These are phyloP conservation scores for Symbiodinium natans DNA, from an alignment of 73 alveolate genomes.

Conservation along the genomic window DNA sequence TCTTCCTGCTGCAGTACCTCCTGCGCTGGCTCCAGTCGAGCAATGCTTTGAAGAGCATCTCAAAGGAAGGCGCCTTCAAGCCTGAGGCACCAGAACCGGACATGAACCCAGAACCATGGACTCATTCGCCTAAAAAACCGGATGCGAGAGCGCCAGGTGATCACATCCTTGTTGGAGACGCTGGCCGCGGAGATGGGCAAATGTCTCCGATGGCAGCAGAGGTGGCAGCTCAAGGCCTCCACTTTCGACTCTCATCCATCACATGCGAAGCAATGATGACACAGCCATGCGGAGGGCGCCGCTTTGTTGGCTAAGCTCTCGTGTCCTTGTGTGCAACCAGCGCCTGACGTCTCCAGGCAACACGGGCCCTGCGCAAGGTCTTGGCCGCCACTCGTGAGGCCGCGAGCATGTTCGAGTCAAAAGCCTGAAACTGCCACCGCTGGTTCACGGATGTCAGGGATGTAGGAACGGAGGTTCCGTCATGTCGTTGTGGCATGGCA, in stretches of 20 bases:
- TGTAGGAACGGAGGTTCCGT: too few relatives aligned
- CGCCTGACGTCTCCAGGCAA: conserved; percentile 48
- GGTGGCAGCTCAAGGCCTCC: conserved; percentile 73
- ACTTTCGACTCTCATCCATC: too few relatives aligned
- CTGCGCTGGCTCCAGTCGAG: conserved; percentile 89
- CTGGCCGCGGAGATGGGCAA: conserved; percentile 60
- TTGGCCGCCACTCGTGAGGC: conserved; percentile 61
- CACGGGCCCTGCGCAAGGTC: conserved; percentile 61
- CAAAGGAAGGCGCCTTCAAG: conserved; percentile 82
- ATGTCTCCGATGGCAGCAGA: conserved; percentile 78
- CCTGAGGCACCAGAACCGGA: conserved; percentile 6
- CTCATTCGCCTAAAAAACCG: background rate
- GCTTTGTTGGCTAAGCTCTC: too few relatives aligned
- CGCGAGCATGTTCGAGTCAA: too few relatives aligned
- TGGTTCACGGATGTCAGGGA: too few relatives aligned
- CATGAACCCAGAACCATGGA: background rate
- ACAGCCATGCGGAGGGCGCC: too few relatives aligned
- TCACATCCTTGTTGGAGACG: conserved; percentile 45
- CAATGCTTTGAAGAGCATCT: conserved; percentile 49
- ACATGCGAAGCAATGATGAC: too few relatives aligned
- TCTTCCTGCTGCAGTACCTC: conserved; percentile 62
- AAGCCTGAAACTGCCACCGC: too few relatives aligned
- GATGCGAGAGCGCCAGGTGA: background rate
- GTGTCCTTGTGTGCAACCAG: too few relatives aligned
- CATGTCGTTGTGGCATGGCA: too few relatives aligned